Evolutionary conservation across 1,139 yeast species (phyloP), one percentile per base, ranked within the genome.

Genomic region (Saccharomyces hybrid): DNA sequence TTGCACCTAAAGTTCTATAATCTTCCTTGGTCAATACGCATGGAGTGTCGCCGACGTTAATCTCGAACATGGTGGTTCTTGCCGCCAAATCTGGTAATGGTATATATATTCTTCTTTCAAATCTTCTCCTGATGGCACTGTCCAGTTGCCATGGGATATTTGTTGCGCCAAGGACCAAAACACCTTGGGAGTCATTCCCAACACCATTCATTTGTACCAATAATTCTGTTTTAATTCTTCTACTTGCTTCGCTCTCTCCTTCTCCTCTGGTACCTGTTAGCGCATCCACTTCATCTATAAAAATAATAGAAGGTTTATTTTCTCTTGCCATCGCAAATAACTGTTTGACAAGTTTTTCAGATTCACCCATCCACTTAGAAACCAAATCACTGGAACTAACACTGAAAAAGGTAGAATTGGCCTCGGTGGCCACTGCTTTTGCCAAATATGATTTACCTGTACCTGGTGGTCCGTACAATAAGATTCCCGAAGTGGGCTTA

Each of bases 121-220:
- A 95, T 75, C 99, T 84, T 75, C 99, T 84, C 70, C 99, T 82
- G 53, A 95, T 89, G 5, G 99, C 99, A 48, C 98, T 91, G 72
- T 95, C 99, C 61, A 95, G 78, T 73, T 93, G 97, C 99, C 99
- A 95, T 19, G 99, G 99, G 57, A 95, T 93, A 70, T 95, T 95
- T 4, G 99, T 95, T 1, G 99, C 99, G 27, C 99, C 99, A 52
- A 95, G 76, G 0, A 95, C 99, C 47, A 95, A 76, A 1, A 95
- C 98, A 7, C 99, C 99, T 52, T 80, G 79, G 1, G 96, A 76
- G 69, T 95, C 99, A 68, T 89, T 91, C 13, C 99, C 99, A 5
- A 95, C 99, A 63, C 99, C 99, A 70, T 93, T 93, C 99, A 95
- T 95, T 70, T 95, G 99, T 7, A 95, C 98, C 65, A 95, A 78